Conservation (phyloP, 352 stramenopile species). For the Phytophthora pistaciae region DNA sequence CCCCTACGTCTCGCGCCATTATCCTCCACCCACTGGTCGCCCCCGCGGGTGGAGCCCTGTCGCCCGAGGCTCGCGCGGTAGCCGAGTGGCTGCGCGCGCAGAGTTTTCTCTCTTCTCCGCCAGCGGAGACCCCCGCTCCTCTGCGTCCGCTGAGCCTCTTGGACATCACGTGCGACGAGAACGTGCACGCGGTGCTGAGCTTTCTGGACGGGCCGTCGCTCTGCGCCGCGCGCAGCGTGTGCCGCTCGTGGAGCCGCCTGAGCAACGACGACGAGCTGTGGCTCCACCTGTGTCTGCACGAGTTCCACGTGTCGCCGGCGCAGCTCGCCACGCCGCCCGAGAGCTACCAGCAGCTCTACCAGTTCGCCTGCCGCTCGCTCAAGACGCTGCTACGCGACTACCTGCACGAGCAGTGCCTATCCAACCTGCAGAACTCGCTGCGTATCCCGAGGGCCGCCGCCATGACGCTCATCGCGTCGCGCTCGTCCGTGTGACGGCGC, state of each 20-base stretch:
- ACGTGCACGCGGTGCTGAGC: conserved; percentile 63
- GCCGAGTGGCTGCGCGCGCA: conserved; percentile 43
- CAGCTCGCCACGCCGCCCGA: conserved; percentile 67
- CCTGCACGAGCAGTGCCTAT: conserved; percentile 81
- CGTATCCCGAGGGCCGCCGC: conserved; percentile 70
- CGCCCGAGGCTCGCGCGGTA: conserved; percentile 41
- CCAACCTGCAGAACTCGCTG: conserved; percentile 76
- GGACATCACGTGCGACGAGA: conserved; percentile 84
- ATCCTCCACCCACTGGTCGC: conserved; percentile 77
- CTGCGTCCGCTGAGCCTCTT: conserved; percentile 45
- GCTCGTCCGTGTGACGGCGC: conserved; percentile 28
- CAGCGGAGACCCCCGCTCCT: not conserved
- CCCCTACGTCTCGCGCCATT: conserved; percentile 47
- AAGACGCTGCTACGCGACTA: conserved; percentile 81
- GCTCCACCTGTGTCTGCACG: conserved; percentile 68
- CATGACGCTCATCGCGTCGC: conserved; percentile 59
- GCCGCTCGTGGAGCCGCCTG: conserved; percentile 60
- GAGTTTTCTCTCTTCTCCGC: not conserved
- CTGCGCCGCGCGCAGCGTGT: conserved; percentile 61
- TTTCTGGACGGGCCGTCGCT: conserved; percentile 82
- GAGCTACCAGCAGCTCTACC: conserved; percentile 82
- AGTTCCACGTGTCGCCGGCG: conserved; percentile 82
- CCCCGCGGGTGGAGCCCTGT: conserved; percentile 37
- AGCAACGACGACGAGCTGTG: conserved; percentile 71
- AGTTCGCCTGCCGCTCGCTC: conserved; percentile 76